Evolutionary conservation across 768 basidiomycete species (phyloP), one percentile per base, ranked within the genome.

Genomic region (Leccinum uliginosum): DNA sequence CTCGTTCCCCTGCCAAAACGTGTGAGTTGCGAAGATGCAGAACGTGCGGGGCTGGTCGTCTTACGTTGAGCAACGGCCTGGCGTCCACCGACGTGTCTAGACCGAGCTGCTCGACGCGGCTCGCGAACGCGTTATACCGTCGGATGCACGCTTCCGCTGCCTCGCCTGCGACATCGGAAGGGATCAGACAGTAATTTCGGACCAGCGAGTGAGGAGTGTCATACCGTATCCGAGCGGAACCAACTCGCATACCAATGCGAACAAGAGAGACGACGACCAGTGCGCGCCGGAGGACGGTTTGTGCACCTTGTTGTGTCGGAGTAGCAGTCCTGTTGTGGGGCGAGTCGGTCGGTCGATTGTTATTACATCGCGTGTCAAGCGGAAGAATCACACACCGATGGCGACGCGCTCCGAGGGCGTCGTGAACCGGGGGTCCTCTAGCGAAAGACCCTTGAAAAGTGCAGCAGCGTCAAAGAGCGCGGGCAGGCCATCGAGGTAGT

Each of bases 401-500:
- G 78, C 75, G 11, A 81, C 81, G 29, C 87, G 74, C 59, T 84
- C 79, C 38, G 80, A 78, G 6, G 75, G 70, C 7, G 63, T 57
- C 51, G 66, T 68, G 49, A 78, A 77, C 53, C 63, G 73, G 21
- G 69, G 67, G 34, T 67, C 62, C 40, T 67, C 66, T 40, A 76
- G 62, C 4, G 72, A 67, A 23, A 71, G 49, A 15, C 64, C 64
- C 51, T 66, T 65, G 15, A 87, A 57, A 15, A 82, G 52, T 8
- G 67, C 52, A 0, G 80, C 75, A 6, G 85, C 86, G 15, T 73
- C 67, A 67, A 86, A 92, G 3, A 89, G 76, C 1, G 76, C 71
- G 3, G 88, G 89, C 45, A 90, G 82, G 19, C 89, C 92, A 65
- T 88, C 89, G 17, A 89, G 72, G 60, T 83, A 91, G 65, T 90